A percentile compares a stretch with the other conserved stretches of the same genome.
These are phyloP conservation scores for Sporothrix phasma DNA, from an alignment of 2,329 filamentous ascomycete genomes.

Conservation along the genomic window DNA sequence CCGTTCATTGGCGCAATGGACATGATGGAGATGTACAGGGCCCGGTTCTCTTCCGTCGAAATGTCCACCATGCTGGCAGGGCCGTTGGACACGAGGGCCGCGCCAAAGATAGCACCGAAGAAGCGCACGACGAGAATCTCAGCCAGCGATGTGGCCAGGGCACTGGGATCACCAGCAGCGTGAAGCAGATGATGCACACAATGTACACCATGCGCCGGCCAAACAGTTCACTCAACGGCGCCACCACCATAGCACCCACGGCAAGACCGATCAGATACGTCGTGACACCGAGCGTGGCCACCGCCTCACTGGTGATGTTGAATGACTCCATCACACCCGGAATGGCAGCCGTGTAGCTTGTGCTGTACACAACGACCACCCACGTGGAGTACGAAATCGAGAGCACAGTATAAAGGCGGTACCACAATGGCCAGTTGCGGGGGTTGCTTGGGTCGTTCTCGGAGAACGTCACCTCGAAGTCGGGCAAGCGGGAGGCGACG, in stretches of 20 bases:
- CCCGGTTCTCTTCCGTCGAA: slow-evolving; percentile 67
- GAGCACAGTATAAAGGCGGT: slow-evolving; percentile 31
- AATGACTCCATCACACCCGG: slow-evolving; percentile 58
- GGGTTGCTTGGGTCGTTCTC: slow-evolving; percentile 52
- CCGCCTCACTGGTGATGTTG: slow-evolving; percentile 36
- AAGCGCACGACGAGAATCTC: slow-evolving; percentile 59
- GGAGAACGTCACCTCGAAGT: slow-evolving; percentile 61
- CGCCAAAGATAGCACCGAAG: slow-evolving; percentile 42
- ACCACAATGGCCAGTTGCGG: slow-evolving; percentile 53
- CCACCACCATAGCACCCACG: slow-evolving; percentile 57
- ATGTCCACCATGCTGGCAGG: slow-evolving; percentile 79
- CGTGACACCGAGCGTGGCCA: slow-evolving; percentile 62
- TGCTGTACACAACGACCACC: slow-evolving; percentile 56
- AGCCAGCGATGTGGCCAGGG: slow-evolving; percentile 51
- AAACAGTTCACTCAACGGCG: slow-evolving; percentile 59
- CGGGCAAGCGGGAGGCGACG: slow-evolving; percentile 33
- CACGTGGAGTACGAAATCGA: slow-evolving; percentile 34
- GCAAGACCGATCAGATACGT: slow-evolving; percentile 65
- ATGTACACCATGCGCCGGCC: slow-evolving; percentile 57
- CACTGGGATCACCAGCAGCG: slow-evolving; percentile 59
- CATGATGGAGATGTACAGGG: slow-evolving; percentile 76
- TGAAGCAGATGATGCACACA: slow-evolving; percentile 50
- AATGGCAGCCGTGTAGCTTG: slow-evolving; percentile 62
- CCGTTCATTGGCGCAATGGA: slow-evolving; percentile 78
- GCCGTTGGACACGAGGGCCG: slow-evolving; percentile 73